These are phyloP conservation scores for Wallacemonas sp. DNA, from an alignment of 208 protist genomes.

Conservation along the genomic window DNA sequence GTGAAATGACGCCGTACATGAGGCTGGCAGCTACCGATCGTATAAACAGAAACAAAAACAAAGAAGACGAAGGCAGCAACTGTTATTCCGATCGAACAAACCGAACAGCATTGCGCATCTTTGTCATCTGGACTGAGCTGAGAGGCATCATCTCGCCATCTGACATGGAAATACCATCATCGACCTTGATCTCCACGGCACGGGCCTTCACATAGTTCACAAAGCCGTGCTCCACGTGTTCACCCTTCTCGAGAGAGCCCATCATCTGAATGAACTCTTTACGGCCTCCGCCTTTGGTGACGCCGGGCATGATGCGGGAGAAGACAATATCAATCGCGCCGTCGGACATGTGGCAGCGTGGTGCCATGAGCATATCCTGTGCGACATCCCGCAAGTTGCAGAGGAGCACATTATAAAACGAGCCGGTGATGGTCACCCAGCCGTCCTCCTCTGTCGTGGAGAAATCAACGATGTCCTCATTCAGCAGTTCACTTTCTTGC, in stretches of 20 bases:
- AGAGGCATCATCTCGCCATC: slow-evolving; percentile 87
- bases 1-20: too few species aligned
- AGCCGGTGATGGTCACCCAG: slow-evolving; percentile 78
- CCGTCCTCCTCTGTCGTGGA: slow-evolving; percentile 42
- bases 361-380: slow-evolving; percentile 81
- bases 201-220: slow-evolving; percentile 81
- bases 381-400: slow-evolving; percentile 71
- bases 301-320: slow-evolving; percentile 33
- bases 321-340: slow-evolving; percentile 82
- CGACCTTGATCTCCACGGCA: slow-evolving; percentile 74
- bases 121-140: slow-evolving; percentile 59
- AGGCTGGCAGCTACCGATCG: background rate
- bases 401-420: slow-evolving; percentile 63
- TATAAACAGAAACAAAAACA: background rate
- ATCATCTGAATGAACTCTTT: slow-evolving; percentile 77
- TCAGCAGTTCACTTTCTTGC: slow-evolving; percentile 39
- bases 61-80: background rate
- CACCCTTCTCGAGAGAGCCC: slow-evolving; percentile 50
- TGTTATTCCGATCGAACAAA: slow-evolving; percentile 51
- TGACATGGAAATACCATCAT: slow-evolving; percentile 71
- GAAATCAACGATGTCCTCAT: slow-evolving; percentile 65
- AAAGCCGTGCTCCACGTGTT: slow-evolving; percentile 63
- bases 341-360: slow-evolving; percentile 71
- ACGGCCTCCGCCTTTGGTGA: slow-evolving; percentile 32
- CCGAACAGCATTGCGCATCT: slow-evolving; percentile 44